These are phyloP conservation scores for Pelargonium myrrhifolium DNA, from an alignment of 441 rosid species.

Conservation along the genomic window DNA sequence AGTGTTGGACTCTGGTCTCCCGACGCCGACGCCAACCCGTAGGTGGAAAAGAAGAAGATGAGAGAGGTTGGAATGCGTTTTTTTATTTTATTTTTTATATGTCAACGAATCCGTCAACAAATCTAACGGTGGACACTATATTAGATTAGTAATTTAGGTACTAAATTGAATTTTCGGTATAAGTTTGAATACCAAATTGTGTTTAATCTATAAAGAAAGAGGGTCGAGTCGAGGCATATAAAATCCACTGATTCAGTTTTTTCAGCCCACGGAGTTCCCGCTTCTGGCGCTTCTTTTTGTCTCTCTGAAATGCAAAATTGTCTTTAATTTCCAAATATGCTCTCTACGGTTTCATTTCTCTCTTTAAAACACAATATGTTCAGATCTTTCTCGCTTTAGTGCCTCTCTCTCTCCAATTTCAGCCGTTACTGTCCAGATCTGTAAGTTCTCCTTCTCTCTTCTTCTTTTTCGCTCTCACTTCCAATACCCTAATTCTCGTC, in stretches of 20 bases:
- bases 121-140: too few relatives aligned
- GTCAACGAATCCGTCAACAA: too few relatives aligned
- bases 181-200: too few relatives aligned
- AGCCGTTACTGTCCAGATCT: background rate
- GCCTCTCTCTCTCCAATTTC: background rate
- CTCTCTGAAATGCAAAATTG: background rate
- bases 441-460: background rate
- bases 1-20: too few relatives aligned
- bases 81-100: too few relatives aligned
- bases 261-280: background rate
- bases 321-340: background rate
- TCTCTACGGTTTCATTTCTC: background rate
- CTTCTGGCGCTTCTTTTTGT: background rate
- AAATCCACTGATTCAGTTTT: too few relatives aligned
- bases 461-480: background rate
- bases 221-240: too few relatives aligned
- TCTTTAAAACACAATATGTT: background rate
- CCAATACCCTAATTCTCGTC: background rate
- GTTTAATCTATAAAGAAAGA: too few relatives aligned
- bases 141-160: too few relatives aligned
- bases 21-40: slow-evolving; percentile 44
- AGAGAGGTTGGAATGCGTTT: too few relatives aligned
- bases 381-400: background rate
- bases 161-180: too few relatives aligned
- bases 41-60: too few relatives aligned